phyloP scores from a whole-genome alignment of 108 stramenopile genomes.

The Cyclotella baltica region DNA sequence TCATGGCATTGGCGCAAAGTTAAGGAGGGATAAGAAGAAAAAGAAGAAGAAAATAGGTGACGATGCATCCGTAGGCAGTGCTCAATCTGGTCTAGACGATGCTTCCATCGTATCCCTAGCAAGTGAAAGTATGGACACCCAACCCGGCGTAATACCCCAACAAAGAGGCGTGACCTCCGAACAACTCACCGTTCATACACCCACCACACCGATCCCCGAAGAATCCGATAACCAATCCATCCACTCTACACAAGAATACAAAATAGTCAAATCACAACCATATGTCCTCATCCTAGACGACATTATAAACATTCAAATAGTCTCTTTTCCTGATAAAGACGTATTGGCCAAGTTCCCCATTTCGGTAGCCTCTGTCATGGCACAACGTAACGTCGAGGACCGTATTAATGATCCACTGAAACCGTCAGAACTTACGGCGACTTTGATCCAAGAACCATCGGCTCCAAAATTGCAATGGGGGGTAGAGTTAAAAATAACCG shows the following conservation, averaged over 20 bases:
- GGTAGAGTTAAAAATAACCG: conserved; percentile 45
- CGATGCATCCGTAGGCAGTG: conserved; percentile 10
- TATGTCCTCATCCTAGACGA: conserved; percentile 51
- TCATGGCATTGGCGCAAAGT: background rate
- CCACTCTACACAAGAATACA: background rate
- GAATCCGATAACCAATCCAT: too few species aligned
- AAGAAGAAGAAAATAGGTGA: conserved; percentile 6
- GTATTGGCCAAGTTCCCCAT: conserved; percentile 52
- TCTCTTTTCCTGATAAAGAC: conserved; percentile 45
- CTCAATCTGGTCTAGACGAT: conserved; percentile 6
- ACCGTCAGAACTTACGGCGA: conserved; percentile 51
- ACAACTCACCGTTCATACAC: too few species aligned
- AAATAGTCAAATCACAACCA: conserved; percentile 25
- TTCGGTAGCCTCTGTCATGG: conserved; percentile 49
- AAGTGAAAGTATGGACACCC: conserved; percentile 19
- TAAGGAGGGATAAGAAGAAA: background rate
- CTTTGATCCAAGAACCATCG: conserved; percentile 50
- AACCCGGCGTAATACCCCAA: background rate
- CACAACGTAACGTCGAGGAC: conserved; percentile 36
- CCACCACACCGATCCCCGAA: too few species aligned
- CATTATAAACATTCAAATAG: conserved; percentile 43
- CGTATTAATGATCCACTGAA: conserved; percentile 45
- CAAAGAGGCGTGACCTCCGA: conserved; percentile 4
- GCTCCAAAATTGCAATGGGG: conserved; percentile 48
- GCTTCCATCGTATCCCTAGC: conserved; percentile 26